Evolutionary conservation across 1,284 basidiomycete species (phyloP).

Genomic region (Tilletia horrida): DNA sequence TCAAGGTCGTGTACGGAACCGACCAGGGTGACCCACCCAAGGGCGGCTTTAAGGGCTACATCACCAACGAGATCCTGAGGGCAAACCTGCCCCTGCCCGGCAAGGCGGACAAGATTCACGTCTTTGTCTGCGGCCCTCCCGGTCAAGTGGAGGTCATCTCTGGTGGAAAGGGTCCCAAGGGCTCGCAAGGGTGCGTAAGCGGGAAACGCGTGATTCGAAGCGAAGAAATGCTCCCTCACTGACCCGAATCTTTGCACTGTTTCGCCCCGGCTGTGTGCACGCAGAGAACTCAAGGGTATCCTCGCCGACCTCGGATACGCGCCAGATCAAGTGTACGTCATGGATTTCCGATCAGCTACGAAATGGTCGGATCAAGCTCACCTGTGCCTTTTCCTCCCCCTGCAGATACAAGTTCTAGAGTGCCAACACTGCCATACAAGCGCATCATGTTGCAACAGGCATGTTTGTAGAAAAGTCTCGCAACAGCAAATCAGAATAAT

Average conservation of each 20-base stretch:
- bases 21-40: constrained; percentile 78
- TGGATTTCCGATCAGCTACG: not conserved
- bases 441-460: not conserved
- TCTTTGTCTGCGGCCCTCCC: constrained; percentile 74
- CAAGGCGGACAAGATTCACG: constrained; percentile 74
- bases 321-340: constrained; percentile 43
- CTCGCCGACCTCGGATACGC: constrained; percentile 49
- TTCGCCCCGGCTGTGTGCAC: not conserved
- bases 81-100: constrained; percentile 69
- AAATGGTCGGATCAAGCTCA: not conserved
- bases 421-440: not conserved
- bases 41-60: constrained; percentile 58
- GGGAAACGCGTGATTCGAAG: not conserved
- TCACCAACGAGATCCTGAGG: constrained; percentile 70
- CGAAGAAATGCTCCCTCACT: not conserved
- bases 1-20: constrained; percentile 81
- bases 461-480: not conserved
- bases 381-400: not conserved
- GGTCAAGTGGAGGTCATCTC: constrained; percentile 49
- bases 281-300: constrained; percentile 43
- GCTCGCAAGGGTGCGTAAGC: constrained; percentile 36
- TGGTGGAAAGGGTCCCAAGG: constrained; percentile 50
- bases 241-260: not conserved
- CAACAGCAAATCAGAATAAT: not conserved
- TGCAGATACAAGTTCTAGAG: constrained; percentile 11